These are phyloP conservation scores for Zea luxurians DNA, from an alignment of 176 grass and related monocot genomes.

Conservation along the genomic window DNA sequence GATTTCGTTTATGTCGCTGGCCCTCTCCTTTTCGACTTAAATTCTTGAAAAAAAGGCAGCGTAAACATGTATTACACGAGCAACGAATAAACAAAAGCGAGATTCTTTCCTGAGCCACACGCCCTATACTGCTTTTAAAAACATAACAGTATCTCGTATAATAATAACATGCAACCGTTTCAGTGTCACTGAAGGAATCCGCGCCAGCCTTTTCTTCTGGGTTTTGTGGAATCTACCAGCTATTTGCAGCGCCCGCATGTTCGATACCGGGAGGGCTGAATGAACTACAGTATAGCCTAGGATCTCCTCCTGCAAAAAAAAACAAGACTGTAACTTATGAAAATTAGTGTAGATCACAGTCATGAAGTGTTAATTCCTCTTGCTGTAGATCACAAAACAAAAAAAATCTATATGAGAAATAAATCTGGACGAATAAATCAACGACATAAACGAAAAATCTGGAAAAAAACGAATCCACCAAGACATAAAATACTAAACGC, in stretches of 20 bases:
- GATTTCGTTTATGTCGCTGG: too few species aligned
- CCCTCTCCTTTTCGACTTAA: background rate
- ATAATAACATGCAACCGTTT: too few species aligned
- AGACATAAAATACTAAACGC: background rate
- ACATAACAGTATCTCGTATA: too few species aligned
- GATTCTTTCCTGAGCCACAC: background rate
- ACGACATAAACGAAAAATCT: too few species aligned
- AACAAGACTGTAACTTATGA: background rate
- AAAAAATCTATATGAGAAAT: too few species aligned
- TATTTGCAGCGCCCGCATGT: background rate
- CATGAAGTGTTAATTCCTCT: background rate
- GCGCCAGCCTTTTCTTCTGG: background rate
- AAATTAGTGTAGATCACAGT: background rate
- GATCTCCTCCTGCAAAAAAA: conserved; percentile 18
- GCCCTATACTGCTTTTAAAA: too few species aligned
- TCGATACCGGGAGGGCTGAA: background rate
- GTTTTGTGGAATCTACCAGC: background rate
- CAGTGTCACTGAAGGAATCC: too few species aligned
- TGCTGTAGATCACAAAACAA: too few species aligned
- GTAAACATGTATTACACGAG: background rate
- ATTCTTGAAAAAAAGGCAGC: background rate
- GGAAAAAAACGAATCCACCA: too few species aligned
- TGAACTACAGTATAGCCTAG: background rate
- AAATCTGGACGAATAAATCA: too few species aligned
- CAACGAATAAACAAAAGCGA: background rate